phyloP scores from a whole-genome alignment of 164 flowering plant genomes.

The Liriodendron chinense region DNA sequence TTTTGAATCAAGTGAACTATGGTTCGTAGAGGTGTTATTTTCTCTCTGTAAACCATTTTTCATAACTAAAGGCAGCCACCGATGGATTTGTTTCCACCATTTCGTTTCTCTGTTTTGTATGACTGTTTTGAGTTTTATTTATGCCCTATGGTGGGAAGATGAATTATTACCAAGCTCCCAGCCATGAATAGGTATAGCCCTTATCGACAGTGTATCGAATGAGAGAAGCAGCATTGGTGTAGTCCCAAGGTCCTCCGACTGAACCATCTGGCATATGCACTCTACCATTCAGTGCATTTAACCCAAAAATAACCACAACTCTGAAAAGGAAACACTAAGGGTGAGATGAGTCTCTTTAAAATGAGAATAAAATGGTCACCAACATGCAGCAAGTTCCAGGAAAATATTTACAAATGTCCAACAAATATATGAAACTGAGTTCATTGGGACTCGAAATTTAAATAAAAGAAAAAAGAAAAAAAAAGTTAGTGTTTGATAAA shows the following conservation, averaged over 20 bases:
- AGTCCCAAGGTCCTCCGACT: conserved; percentile 70
- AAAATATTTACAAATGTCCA: not conserved
- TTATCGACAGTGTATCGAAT: conserved; percentile 63
- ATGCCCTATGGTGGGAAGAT: not conserved
- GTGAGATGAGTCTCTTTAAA: not conserved
- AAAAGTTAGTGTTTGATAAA: not conserved
- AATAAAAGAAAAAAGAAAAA: not conserved
- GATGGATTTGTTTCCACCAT: not conserved
- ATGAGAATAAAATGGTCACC: not conserved
- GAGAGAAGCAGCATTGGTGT: conserved; percentile 60
- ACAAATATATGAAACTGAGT: not conserved
- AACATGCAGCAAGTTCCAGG: no score
- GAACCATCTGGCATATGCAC: conserved; percentile 33
- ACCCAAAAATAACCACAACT: conserved; percentile 68
- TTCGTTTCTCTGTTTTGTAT: not conserved
- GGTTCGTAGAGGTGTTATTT: not conserved
- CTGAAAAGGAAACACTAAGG: conserved; percentile 31
- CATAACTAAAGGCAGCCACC: not conserved
- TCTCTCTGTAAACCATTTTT: not conserved
- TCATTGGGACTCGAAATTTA: not conserved
- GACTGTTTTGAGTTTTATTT: not conserved
- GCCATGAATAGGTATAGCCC: conserved; percentile 57
- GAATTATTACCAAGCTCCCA: conserved; percentile 85
- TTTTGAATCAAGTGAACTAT: no score
- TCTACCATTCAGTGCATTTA: conserved; percentile 74